Evolutionary conservation across 2,329 filamentous ascomycete species (phyloP).

Genomic region (Bisporella sp.): DNA sequence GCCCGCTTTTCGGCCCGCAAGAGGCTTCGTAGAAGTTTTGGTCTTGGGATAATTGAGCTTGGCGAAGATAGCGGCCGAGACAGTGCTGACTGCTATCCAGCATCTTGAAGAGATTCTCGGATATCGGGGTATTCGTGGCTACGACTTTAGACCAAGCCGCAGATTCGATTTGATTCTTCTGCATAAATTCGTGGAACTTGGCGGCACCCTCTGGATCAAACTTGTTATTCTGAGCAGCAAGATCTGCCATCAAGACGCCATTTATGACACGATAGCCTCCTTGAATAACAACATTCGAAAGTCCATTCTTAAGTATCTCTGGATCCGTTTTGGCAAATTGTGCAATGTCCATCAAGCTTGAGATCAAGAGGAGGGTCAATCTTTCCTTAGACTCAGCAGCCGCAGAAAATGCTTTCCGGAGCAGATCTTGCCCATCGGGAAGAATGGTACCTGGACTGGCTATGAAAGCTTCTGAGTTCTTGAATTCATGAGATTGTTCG

Average conservation of each 20-base stretch:
- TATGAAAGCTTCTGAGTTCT: background rate
- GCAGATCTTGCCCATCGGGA: background rate
- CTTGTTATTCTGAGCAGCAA: slow-evolving; percentile 8
- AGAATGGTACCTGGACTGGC: background rate
- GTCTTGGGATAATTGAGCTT: slow-evolving; percentile 1
- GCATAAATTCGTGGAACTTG: slow-evolving; percentile 7
- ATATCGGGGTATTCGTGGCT: slow-evolving; percentile 2
- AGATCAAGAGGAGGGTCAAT: slow-evolving; percentile 7
- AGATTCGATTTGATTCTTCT: slow-evolving; percentile 3
- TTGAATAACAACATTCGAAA: slow-evolving; percentile 12
- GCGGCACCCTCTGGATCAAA: slow-evolving; percentile 6
- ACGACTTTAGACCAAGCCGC: slow-evolving; percentile 8
- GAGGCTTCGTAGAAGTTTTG: background rate
- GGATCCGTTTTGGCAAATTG: slow-evolving; percentile 1
- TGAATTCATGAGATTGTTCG: slow-evolving; percentile 7
- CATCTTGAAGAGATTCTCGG: slow-evolving; percentile 1
- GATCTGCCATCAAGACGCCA: background rate
- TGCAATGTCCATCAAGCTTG: slow-evolving; percentile 6
- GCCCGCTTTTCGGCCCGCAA: background rate
- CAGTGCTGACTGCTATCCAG: slow-evolving; percentile 1
- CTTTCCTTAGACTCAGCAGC: slow-evolving; percentile 1
- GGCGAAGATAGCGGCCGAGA: slow-evolving; percentile 3
- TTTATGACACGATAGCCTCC: slow-evolving; percentile 8
- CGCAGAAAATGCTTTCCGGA: background rate
- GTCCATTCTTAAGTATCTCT: slow-evolving; percentile 1